A percentile compares a stretch with the other conserved stretches of the same genome.
phyloP scores from a whole-genome alignment of 2,329 filamentous ascomycete species.

The Phyllosticta citriasiana region DNA sequence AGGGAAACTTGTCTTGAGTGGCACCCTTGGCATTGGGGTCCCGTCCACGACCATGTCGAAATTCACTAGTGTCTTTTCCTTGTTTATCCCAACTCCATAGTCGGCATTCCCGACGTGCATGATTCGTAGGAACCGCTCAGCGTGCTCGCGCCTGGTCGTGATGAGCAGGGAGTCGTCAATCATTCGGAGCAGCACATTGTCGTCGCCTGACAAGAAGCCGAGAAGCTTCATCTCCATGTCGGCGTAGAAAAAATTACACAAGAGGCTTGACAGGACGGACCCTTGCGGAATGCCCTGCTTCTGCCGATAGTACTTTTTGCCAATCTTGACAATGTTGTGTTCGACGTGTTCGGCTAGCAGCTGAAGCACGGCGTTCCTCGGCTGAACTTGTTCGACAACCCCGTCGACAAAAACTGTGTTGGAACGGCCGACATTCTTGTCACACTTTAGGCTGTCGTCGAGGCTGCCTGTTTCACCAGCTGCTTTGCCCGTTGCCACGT shows the following conservation, averaged over 20 bases:
- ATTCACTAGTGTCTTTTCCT: conserved; percentile 72
- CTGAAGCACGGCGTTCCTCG: conserved; percentile 51
- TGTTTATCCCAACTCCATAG: conserved; percentile 72
- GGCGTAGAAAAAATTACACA: conserved; percentile 96
- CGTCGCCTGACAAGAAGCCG: conserved; percentile 49
- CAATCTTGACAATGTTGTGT: conserved; percentile 77
- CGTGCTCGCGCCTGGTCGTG: conserved; percentile 58
- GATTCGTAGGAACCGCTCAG: conserved; percentile 59
- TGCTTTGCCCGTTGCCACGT: conserved; percentile 29
- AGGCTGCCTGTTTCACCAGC: conserved; percentile 20
- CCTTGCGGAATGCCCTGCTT: conserved; percentile 87
- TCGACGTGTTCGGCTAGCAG: conserved; percentile 72
- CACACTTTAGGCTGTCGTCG: conserved; percentile 4
- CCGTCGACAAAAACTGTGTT: conserved; percentile 72
- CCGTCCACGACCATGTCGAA: conserved; percentile 54
- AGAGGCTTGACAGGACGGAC: conserved; percentile 71
- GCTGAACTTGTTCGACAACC: conserved; percentile 47
- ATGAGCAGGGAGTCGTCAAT: conserved; percentile 93
- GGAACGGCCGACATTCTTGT: conserved; percentile 25
- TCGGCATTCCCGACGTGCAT: conserved; percentile 73
- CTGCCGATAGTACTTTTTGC: conserved; percentile 80
- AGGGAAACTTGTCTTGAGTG: conserved; percentile 51
- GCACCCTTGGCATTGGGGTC: conserved; percentile 12
- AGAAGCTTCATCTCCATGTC: conserved; percentile 66
- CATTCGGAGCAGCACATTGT: conserved; percentile 65